Base-by-base conservation (phyloP, 768 basidiomycete species). In the Boletus rufocinnamomeus region DNA sequence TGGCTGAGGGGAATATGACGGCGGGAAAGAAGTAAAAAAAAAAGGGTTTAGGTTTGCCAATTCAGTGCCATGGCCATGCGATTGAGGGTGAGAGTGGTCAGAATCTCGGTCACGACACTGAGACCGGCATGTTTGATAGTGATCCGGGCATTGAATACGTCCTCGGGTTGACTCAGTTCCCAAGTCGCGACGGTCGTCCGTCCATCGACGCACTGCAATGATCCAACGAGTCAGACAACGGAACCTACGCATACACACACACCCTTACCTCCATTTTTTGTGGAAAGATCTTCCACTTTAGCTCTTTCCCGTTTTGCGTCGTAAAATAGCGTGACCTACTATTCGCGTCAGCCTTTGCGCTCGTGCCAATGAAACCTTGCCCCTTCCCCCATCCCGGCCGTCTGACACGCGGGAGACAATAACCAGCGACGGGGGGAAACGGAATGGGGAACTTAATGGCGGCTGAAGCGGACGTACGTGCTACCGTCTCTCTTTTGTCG, bases 41-140 rank as follows among this genome's bases (percentile, higher is more conserved):
- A 46, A 17, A 9, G 2, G 2, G 37, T 8, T 23, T 63, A 65
- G 16, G 40, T 21, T 8, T 64, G 44, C 89, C 89, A 91, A 55
- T 77, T 77, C 34, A 89, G 69, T 27, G 76, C 74, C 58, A 80
- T 78, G 28, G 87, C 81, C 79, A 91, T 88, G 34, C 87, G 84
- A 68, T 89, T 89, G 50, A 93, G 77, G 50, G 82, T 79, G 55
- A 93, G 81, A 4, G 88, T 89, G 11, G 90, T 87, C 64, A 92
- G 70, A 63, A 93, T 84, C 71, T 93, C 91, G 10, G 90, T 93
- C 56, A 89, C 79, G 58, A 89, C 69, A 25, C 80, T 72, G 54
- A 91, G 79, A 44, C 82, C 86, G 32, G 81, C 72, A 14, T 81
- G 76, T 62, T 76, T 81, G 67, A 93, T 76, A 19, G 80, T 84